Evolutionary conservation across 139 green algal species (phyloP).

Genomic region (Chlorella sp.): DNA sequence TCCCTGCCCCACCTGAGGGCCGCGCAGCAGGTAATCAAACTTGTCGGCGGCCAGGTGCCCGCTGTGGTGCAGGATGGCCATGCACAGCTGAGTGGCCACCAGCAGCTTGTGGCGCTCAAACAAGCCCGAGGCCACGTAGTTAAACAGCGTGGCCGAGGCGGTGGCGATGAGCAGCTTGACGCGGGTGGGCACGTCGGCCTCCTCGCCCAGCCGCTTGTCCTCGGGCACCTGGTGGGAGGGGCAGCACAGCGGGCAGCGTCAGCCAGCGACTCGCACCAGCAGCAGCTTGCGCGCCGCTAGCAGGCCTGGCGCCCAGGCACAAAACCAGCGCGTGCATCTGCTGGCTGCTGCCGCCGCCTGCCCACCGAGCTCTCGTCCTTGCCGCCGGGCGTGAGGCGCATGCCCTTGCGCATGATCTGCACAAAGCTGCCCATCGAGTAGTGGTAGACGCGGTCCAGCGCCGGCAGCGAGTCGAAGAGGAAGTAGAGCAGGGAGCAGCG

Average conservation of each 20-base stretch:
- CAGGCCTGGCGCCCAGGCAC: too few relatives aligned
- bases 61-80: slow-evolving; percentile 71
- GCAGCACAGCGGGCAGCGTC: too few relatives aligned
- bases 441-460: slow-evolving; percentile 88
- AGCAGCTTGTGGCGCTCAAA: slow-evolving; percentile 97
- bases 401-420: slow-evolving; percentile 80
- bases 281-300: too few relatives aligned
- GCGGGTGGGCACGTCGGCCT: slow-evolving; percentile 63
- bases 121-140: slow-evolving; percentile 60
- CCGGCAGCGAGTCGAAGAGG: slow-evolving; percentile 85
- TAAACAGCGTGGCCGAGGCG: slow-evolving; percentile 72
- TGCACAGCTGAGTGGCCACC: slow-evolving; percentile 86
- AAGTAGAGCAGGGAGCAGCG: slow-evolving; percentile 89
- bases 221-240: too few relatives aligned
- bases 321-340: too few relatives aligned
- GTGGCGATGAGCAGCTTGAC: slow-evolving; percentile 79
- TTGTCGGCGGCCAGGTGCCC: slow-evolving; percentile 74
- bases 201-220: slow-evolving; percentile 30
- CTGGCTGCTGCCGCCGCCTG: slow-evolving; percentile 32
- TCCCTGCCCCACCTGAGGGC: slow-evolving; percentile 57
- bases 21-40: slow-evolving; percentile 85
- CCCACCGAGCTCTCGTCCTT: too few relatives aligned
- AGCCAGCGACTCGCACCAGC: too few relatives aligned
- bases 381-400: slow-evolving; percentile 76
- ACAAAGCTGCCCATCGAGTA: slow-evolving; percentile 95